Conservation (phyloP, 148 eudicot genomes). For the Chenopodium berlandieri region DNA sequence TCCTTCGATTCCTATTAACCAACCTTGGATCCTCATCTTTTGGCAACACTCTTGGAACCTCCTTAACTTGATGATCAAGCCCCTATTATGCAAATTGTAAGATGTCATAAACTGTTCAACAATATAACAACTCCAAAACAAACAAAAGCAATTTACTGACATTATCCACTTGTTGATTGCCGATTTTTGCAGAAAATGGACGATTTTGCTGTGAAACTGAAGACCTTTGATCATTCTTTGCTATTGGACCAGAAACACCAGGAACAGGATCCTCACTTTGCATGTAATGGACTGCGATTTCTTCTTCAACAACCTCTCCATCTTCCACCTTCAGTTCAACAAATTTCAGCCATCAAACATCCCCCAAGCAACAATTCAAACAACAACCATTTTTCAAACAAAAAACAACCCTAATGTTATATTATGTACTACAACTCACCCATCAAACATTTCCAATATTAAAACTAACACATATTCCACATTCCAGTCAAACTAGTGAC, state of each 20-base stretch:
- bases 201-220: constrained; percentile 34
- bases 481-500: too few species aligned
- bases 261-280: constrained; percentile 38
- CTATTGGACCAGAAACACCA: constrained; percentile 19
- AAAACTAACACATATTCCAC: too few species aligned
- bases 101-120: too few species aligned
- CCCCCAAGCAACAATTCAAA: not conserved
- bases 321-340: constrained; percentile 61
- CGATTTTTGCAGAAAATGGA: constrained; percentile 40
- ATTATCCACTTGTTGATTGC: constrained; percentile 45
- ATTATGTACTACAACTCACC: not conserved
- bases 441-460: too few species aligned
- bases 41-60: constrained; percentile 73
- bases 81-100: constrained; percentile 38
- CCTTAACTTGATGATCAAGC: constrained; percentile 51
- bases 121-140: too few species aligned
- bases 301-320: constrained; percentile 55
- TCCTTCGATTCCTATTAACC: constrained; percentile 80
- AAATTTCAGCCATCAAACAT: constrained; percentile 7
- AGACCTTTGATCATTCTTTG: constrained; percentile 41
- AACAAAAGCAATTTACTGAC: constrained; percentile 33
- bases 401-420: not conserved
- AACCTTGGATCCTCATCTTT: constrained; percentile 78
- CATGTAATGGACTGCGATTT: constrained; percentile 26
- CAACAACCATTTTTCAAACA: not conserved